Evolutionary conservation across 2,329 filamentous ascomycete genomes (phyloP), one percentile per base, ranked within the genome.

Genomic region (Pyrenophora teres): DNA sequence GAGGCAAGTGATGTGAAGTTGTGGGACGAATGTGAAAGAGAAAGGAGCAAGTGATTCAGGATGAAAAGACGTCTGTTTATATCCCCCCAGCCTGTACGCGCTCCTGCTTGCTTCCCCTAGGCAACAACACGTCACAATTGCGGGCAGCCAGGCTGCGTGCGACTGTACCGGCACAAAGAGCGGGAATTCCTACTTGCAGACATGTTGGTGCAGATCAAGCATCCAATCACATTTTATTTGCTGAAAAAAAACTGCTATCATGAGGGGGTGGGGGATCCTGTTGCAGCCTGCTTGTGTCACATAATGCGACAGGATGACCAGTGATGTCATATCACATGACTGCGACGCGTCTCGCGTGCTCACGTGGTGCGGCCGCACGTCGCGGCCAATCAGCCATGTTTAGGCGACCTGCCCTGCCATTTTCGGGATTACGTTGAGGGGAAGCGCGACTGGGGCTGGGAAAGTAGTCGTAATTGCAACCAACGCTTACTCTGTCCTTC

Each of bases 291-390:
- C 44, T 62, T 49, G 36, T 41, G 15, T 27, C 18, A 31, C 18
- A 46, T 27, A 27, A 32, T 35, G 43, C 40, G 42, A 32, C 40
- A 45, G 30, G 38, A 30, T 27, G 8, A 18, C 37, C 19, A 25
- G 48, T 66, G 62, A 66, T 57, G 57, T 65, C 62, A 65, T 60
- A 7, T 33, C 46, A 51, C 46, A 50, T 54, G 52, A 40, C 15
- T 3, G 2, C 25, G 12, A 49, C 55, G 53, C 62, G 57, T 41
- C 21, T 48, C 56, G 52, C 63, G 62, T 15, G 9, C 3, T 52
- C 48, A 56, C 52, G 52, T 59, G 54, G 5, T 9, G 6, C 8
- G 25, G 25, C 30, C 33, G 18, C 30, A 36, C 6, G 18, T 8
- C 7, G n/a, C 38, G 35, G 45, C 63, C 63, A 62, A 62, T 66